Percentiles rank a stretch among this genome's conserved stretches.
Evolutionary conservation across 2,329 filamentous ascomycete species (phyloP).

Genomic region (Cercospora zeina): DNA sequence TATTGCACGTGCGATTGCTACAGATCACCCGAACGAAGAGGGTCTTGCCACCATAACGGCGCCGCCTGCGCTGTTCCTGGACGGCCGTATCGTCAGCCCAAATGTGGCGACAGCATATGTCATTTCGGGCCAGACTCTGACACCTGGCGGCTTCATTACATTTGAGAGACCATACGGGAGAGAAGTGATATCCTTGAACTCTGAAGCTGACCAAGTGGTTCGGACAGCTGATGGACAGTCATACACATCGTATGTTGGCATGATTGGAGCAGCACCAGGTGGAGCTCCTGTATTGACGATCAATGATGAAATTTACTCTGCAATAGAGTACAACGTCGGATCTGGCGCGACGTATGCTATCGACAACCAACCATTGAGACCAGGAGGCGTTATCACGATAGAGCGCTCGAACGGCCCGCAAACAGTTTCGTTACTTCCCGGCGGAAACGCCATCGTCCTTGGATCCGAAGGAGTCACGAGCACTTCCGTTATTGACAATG

Average conservation of each 20-base stretch:
- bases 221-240: constrained; percentile 30
- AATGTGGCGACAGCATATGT: constrained; percentile 37
- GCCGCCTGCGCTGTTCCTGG: constrained; percentile 36
- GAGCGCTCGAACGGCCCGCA: constrained; percentile 32
- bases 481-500: constrained; percentile 31
- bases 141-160: constrained; percentile 33
- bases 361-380: constrained; percentile 42
- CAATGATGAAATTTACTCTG: constrained; percentile 32
- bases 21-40: constrained; percentile 12
- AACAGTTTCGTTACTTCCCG: constrained; percentile 40
- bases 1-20: constrained; percentile 12
- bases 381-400: constrained; percentile 38
- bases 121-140: constrained; percentile 34
- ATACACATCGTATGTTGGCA: constrained; percentile 30
- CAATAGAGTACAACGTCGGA: constrained; percentile 32
- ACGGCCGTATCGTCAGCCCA: constrained; percentile 32
- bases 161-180: constrained; percentile 26
- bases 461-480: constrained; percentile 30
- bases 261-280: constrained; percentile 21
- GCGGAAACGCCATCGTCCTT: constrained; percentile 35
- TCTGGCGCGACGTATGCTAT: constrained; percentile 43
- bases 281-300: constrained; percentile 37
- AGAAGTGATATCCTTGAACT: constrained; percentile 38
- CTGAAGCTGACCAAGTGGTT: constrained; percentile 37
- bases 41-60: constrained; percentile 33